Base-by-base conservation (phyloP, 2,329 filamentous ascomycete genomes). In the Aureobasidium sp. region DNA sequence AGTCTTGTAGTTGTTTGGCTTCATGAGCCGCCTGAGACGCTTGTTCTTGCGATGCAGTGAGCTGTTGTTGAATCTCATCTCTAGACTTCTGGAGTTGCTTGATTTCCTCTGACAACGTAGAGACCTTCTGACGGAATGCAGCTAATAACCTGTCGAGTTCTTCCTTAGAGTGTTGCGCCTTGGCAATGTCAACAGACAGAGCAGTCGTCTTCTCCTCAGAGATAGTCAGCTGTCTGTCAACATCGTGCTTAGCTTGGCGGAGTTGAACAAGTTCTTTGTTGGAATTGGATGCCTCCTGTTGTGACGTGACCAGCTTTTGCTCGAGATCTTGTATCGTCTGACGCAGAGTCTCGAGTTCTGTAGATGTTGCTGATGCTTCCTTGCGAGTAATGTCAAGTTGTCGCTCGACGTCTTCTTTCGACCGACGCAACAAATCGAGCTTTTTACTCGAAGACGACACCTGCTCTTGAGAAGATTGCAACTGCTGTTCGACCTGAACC, bases 61-160 rank as follows among this genome's bases (percentile, higher is more conserved):
- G 49, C 34, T 38, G 45, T 30, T 24, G 41, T 16, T 56, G 44
- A n/a, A 50, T 51, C 12, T 58, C 55, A 17, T 37, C 29, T 12
- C 45, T 53, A 10, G 52, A 51, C 10, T 48, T 35, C 19, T 42
- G 53, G 11, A 56, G 39, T n/a, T 52, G 29, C 24, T 56, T 39
- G 8, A 55, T 27, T 16, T 56, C 56, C 16, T 47, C 37, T 16
- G 8, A 17, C n/a, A 41, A 14, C 1, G 35, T 21, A 11, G 37
- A 24, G 1, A 37, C 48, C 22, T 51, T 38, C 2, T 32, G 14
- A 12, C 29, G 48, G 19, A 37, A 51, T 8, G 37, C 16, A 8
- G 17, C 19, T 12, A 53, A 21, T 24, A 38, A 8, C 17, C 24
- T 35, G 10, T 51, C 52, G 6, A 53, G 40, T 24, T 58, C 57